Base-by-base conservation (phyloP, 2,329 filamentous ascomycete genomes). In the Penicillium psychrosexuale region DNA sequence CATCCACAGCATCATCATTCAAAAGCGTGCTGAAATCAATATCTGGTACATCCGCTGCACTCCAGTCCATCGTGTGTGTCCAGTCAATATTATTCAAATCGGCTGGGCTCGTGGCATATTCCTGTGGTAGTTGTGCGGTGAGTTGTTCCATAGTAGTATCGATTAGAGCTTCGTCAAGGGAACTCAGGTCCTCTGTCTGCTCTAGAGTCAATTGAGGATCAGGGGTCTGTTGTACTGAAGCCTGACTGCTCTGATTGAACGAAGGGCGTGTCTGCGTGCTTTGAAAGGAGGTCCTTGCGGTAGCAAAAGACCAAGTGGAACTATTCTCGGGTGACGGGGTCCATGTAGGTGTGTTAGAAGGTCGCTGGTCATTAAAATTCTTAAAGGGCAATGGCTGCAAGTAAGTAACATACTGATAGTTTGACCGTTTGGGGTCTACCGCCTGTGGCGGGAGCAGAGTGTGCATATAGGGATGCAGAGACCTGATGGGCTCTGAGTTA, bases 351-450 rank as follows among this genome's bases (percentile, higher is more conserved):
- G 33, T 33, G 22, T 39, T 40, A 37, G 19, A 17, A 34, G n/a
- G 34, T 31, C 5, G 15, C 40, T 55, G 52, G 1, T 39, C 8
- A 22, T 17, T 40, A 15, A 39, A 51, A 9, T 33, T 13, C 9
- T 33, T 17, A 7, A 55, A 55, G 8, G 52, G 52, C 9, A 51
- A 42, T 9, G 52, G 52, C 47, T 55, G 52, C 33, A 55, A 31
- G 39, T 51, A 55, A 31, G 39, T 55, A 11, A 45, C 47, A 22
- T 55, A 55, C 22, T 55, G 52, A 28, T 55, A 55, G 22, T 55
- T 55, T 22, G 52, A 51, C 19, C 52, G 39, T 8, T 11, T 19
- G 9, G 5, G 17, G 12, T 51, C 19, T 30, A 17, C 27, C 6
- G 1, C 9, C 51, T 38, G 39, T 27, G 43, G 27, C 1, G 36